Percentiles rank a stretch among this genome's conserved stretches.
Conservation (phyloP, 2,329 filamentous ascomycete species). For the Beauveria bassiana region DNA sequence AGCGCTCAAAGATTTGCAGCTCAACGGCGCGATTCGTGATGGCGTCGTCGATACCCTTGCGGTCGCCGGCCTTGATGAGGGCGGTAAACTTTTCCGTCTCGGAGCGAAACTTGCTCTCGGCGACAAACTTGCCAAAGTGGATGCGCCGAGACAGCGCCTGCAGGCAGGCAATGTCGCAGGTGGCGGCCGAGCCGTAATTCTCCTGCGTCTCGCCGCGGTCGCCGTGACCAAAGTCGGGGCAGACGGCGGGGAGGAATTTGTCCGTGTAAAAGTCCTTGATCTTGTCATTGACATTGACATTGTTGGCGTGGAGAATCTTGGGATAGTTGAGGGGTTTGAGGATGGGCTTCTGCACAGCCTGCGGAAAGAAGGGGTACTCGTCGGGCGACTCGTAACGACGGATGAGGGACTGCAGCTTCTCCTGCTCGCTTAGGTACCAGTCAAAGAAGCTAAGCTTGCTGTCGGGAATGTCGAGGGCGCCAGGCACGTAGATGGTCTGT, state of each 20-base stretch:
- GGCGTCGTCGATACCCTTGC: conserved; percentile 73
- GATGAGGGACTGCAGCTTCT: conserved; percentile 84
- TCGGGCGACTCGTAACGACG: conserved; percentile 93
- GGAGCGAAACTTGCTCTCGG: conserved; percentile 86
- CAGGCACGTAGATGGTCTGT: conserved; percentile 71
- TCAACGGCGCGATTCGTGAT: conserved; percentile 90
- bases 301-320: conserved; percentile 75
- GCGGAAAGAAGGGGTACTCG: conserved; percentile 94
- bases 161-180: conserved; percentile 81
- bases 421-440: conserved; percentile 87
- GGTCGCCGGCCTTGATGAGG: conserved; percentile 74
- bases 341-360: conserved; percentile 69
- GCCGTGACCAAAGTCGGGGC: conserved; percentile 64
- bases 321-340: conserved; percentile 87
- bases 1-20: conserved; percentile 78
- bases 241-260: conserved; percentile 75
- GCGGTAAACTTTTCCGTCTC: conserved; percentile 73
- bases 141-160: conserved; percentile 86
- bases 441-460: conserved; percentile 76
- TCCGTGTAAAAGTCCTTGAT: conserved; percentile 82
- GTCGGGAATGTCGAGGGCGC: conserved; percentile 70
- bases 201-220: conserved; percentile 82
- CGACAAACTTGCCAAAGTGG: conserved; percentile 98
- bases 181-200: conserved; percentile 91
- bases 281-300: conserved; percentile 81